Conservation (phyloP, 2,329 filamentous ascomycete species). For the Aspergillus sp. region DNA sequence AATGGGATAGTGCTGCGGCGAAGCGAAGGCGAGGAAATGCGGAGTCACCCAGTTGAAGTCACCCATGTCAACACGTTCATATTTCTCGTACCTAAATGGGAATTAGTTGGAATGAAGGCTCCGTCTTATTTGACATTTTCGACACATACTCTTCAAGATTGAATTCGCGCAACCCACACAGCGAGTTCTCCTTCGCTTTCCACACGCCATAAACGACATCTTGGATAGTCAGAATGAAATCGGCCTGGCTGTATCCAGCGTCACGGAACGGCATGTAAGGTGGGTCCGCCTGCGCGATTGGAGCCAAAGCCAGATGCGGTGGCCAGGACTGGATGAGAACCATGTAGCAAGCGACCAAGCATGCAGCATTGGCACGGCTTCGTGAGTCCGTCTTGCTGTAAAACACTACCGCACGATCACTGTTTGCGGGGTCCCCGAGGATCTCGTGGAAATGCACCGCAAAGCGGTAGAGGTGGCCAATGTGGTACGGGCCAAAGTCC, state of each 20-base stretch:
- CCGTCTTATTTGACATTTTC: background rate
- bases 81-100: slow-evolving; percentile 68
- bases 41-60: slow-evolving; percentile 99
- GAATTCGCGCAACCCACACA: slow-evolving; percentile 87
- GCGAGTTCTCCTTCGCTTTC: slow-evolving; percentile 94
- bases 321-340: slow-evolving; percentile 97
- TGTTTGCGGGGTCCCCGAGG: slow-evolving; percentile 81
- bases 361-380: slow-evolving; percentile 84
- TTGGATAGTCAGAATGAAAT: slow-evolving; percentile 91
- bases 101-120: slow-evolving; percentile 7
- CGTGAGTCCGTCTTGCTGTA: slow-evolving; percentile 89
- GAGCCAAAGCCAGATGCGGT: slow-evolving; percentile 86
- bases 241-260: slow-evolving; percentile 95
- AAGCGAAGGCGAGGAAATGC: slow-evolving; percentile 91
- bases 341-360: slow-evolving; percentile 96
- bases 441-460: slow-evolving; percentile 94
- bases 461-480: slow-evolving; percentile 93
- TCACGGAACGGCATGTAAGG: slow-evolving; percentile 98
- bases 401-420: slow-evolving; percentile 84
- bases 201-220: slow-evolving; percentile 97
- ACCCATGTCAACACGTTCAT: slow-evolving; percentile 90
- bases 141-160: slow-evolving; percentile 70
- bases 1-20: slow-evolving; percentile 74
- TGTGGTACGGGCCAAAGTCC: slow-evolving; percentile 95
- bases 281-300: slow-evolving; percentile 92